Base-by-base conservation (phyloP, 2,329 filamentous ascomycete genomes). In the Scedosporium aurantiacum region DNA sequence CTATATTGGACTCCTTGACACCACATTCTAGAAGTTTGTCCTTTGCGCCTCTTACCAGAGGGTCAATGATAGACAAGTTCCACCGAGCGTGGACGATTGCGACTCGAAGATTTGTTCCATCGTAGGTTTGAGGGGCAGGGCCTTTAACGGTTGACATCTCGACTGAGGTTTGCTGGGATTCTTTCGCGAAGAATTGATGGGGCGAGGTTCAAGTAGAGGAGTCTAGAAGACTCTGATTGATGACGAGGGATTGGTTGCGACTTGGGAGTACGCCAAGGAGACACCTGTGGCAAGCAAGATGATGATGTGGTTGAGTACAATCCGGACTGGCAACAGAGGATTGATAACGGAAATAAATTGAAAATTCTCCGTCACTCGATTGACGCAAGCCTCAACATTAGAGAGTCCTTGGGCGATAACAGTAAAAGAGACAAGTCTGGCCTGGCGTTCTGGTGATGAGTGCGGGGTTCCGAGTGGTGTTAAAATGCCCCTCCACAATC, bases 21-120 rank as follows among this genome's bases (percentile, higher is more conserved):
- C 94, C 94, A 60, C 87, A 85, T 52, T 83, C 83, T 40, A 87
- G 77, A 61, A 99, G 85, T 71, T 87, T 87, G 68, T 87, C 87
- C 75, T 88, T 90, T 55, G 90, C 85, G 66, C 94, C 94, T 60
- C 82, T 79, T 64, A 99, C 82, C 62, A 99, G 85, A 60, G 91
- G 86, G 63, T 89, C 86, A 74, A 97, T 96, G 72, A 99, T 90
- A 66, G 82, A 82, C 66, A 81, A 82, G 78, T 99, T 99, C 94
- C 94, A 99, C 69, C 94, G 87, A 63, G 93, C 93, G 77, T 97
- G 94, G 63, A 99, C 84, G 71, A 99, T 97, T 71, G 89, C 93
- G 72, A 99, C 87, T 71, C 94, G 90, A 65, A 99, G 84, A 70
- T 79, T 80, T 69, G 84, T 84, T 73, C 89, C 88, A 71, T 87